Evolutionary conservation across 2,329 filamentous ascomycete genomes (phyloP), one percentile per base, ranked within the genome.

Genomic region (Alternaria novae-zelandiae): DNA sequence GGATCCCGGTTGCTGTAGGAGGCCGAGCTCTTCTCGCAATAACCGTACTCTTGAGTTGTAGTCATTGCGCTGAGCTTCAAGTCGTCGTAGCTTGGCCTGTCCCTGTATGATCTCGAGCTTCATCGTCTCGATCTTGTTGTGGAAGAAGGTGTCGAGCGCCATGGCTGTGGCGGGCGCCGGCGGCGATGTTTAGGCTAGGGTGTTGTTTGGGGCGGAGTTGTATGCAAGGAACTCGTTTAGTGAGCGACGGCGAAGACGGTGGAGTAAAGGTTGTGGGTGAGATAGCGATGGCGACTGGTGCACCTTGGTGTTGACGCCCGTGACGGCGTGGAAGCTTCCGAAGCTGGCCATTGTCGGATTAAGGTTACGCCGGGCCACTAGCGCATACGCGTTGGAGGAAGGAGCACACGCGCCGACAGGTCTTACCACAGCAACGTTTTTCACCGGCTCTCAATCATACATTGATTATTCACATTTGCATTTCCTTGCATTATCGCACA

Each of bases 71-170:
- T 99, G 96, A 73, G 96, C 96, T 86, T 99, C 96, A 74, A 99
- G 88, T 79, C 96, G 90, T 73, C 96, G 91, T 67, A 99, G 87
- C 62, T 97, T 94, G 60, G 96, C 95, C 85, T 99, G 96, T 60
- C 96, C 95, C 84, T 98, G 95, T 81, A 99, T 95, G 81, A 99
- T 99, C 89, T 99, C 95, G 82, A 99, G 94, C 91, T 98, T 98
- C 92, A 98, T 97, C 82, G 92, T 90, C 92, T 99, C 96, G 84
- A 98, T 98, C 88, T 99, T 99, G 87, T 98, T 98, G 85, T 96
- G 93, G 83, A 97, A 99, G 86, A 97, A 99, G 83, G 92, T 97
- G 83, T 98, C 96, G 84, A 99, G 92, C 88, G 95, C 94, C 96
- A 99, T 99, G 81, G 80, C 90, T 88, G 82, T 77, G 78, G 77